Evolutionary conservation across 1,284 basidiomycete genomes (phyloP).

Genomic region (Sporisorium scitamineum): DNA sequence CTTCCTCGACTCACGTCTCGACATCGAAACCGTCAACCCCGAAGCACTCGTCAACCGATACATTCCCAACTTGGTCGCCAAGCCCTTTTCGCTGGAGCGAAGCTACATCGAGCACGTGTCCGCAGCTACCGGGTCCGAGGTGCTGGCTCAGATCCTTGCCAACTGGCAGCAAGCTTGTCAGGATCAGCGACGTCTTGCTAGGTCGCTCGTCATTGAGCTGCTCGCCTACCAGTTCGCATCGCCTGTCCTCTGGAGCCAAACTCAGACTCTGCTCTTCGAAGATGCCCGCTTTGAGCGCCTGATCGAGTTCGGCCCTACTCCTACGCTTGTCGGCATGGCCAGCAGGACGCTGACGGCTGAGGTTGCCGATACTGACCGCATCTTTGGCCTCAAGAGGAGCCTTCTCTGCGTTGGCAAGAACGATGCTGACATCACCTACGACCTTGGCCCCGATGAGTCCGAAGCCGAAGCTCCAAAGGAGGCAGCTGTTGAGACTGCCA

Average conservation of each 20-base stretch:
- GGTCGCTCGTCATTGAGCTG: conserved; percentile 93
- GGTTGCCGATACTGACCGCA: conserved; percentile 75
- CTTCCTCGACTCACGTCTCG: conserved; percentile 98
- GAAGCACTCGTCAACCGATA: conserved; percentile 72
- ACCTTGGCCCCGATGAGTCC: conserved; percentile 89
- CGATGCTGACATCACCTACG: conserved; percentile 75
- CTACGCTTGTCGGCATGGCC: conserved; percentile 96
- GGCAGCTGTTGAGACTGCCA: conserved; percentile 67
- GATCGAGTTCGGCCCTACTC: conserved; percentile 94
- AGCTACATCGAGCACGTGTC: conserved; percentile 2
- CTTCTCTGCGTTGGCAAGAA: conserved; percentile 71
- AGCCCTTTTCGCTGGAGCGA: conserved; percentile 75
- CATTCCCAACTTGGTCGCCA: conserved; percentile 80
- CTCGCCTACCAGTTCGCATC: conserved; percentile 88
- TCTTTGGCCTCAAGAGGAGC: conserved; percentile 79
- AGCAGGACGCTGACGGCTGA: conserved; percentile 92
- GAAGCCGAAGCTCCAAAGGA: conserved; percentile 70
- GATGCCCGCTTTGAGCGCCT: conserved; percentile 90
- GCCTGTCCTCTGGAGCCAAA: conserved; percentile 94
- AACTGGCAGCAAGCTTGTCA: conserved; percentile 86
- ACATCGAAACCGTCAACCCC: conserved; percentile 78
- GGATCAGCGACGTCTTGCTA: conserved; percentile 88
- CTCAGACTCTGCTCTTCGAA: conserved; percentile 91
- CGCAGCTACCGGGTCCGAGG: conserved; percentile 80
- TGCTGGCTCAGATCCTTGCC: conserved; percentile 74